Evolutionary conservation across 2,329 filamentous ascomycete species (phyloP).

Genomic region (Apiospora malaysiana): DNA sequence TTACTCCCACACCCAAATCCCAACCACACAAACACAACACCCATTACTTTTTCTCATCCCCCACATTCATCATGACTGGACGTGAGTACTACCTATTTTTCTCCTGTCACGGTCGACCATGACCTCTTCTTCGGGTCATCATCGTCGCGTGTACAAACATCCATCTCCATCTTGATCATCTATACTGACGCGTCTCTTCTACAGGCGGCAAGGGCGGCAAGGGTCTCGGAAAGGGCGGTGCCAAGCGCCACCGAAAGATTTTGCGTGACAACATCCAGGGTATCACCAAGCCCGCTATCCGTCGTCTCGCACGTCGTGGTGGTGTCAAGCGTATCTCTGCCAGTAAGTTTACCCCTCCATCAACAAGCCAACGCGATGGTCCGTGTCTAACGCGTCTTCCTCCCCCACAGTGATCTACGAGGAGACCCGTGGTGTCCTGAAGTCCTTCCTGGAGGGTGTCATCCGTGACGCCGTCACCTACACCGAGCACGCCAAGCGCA

Average conservation of each 20-base stretch:
- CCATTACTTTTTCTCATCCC: constrained; percentile 26
- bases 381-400: constrained; percentile 23
- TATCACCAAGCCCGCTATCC: constrained; percentile 98
- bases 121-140: background rate
- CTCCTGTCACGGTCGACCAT: background rate
- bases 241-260: constrained; percentile 99
- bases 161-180: background rate
- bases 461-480: constrained; percentile 82
- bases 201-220: constrained; percentile 94
- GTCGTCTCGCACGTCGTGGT: constrained; percentile 97
- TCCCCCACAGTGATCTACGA: constrained; percentile 73
- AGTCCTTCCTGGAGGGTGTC: constrained; percentile 84
- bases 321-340: constrained; percentile 99
- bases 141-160: constrained; percentile 10
- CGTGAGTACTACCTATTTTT: constrained; percentile 61
- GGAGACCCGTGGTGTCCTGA: constrained; percentile 81
- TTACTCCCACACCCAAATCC: constrained; percentile 34
- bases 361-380: background rate
- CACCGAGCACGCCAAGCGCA: constrained; percentile 83
- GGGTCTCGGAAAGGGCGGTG: constrained; percentile 96
- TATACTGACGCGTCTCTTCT: constrained; percentile 32
- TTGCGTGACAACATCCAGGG: constrained; percentile 99
- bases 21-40: constrained; percentile 26
- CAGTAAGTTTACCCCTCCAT: constrained; percentile 60
- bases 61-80: constrained; percentile 69